A percentile compares a stretch with the other conserved stretches of the same genome.
Conservation (phyloP, 2,329 filamentous ascomycete species). For the Polychaeton citri region DNA sequence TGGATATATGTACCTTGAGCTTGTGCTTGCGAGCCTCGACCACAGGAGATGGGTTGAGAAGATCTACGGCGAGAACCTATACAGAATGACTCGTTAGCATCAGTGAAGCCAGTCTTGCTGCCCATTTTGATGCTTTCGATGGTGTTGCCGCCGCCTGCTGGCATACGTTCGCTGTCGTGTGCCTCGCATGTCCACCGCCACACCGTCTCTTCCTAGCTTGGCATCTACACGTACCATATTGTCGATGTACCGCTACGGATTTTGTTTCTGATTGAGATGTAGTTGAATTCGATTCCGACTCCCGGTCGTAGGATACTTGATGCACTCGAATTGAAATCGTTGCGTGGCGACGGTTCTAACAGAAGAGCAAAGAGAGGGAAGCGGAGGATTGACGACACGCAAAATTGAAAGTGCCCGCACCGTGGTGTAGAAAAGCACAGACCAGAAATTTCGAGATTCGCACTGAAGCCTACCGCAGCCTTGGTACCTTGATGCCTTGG, state of each 20-base stretch:
- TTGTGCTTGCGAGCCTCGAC: constrained; percentile 99
- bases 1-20: constrained; percentile 84
- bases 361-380: not conserved
- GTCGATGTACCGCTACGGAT: not conserved
- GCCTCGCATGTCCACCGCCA: not conserved
- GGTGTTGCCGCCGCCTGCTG: not conserved
- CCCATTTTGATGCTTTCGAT: too few relatives aligned
- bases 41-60: constrained; percentile 96
- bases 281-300: not conserved
- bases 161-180: not conserved
- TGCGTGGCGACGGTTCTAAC: not conserved
- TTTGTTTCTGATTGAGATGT: not conserved
- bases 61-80: constrained; percentile 99
- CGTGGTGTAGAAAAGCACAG: not conserved
- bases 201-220: not conserved
- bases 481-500: too few relatives aligned
- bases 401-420: not conserved
- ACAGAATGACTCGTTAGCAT: constrained; percentile 1
- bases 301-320: not conserved
- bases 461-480: too few relatives aligned
- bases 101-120: too few relatives aligned
- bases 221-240: not conserved
- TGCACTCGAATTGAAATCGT: not conserved
- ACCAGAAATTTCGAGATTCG: too few relatives aligned
- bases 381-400: not conserved